phyloP scores from a whole-genome alignment of 352 stramenopile genomes.

The Phytophthora foliorum region DNA sequence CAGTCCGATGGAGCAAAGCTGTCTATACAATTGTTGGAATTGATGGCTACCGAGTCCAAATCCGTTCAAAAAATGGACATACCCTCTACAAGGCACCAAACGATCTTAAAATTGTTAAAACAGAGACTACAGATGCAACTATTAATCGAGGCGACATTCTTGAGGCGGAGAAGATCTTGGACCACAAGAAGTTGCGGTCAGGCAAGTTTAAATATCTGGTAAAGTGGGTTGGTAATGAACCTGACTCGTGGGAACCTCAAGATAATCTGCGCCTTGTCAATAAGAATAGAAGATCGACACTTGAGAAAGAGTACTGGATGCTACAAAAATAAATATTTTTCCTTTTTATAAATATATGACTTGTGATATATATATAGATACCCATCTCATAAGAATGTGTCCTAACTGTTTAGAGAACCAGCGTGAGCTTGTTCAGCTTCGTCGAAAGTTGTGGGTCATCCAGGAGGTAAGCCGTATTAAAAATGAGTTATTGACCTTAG shows the following conservation, averaged over 20 bases:
- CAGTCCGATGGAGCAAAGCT: constrained; percentile 22
- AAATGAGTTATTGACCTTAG: constrained; percentile 8
- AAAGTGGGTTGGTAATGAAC: constrained; percentile 32
- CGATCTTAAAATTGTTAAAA: constrained; percentile 31
- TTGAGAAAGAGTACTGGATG: constrained; percentile 7
- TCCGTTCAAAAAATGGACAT: constrained; percentile 47
- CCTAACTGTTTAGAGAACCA: constrained; percentile 8
- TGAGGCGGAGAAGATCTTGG: constrained; percentile 33
- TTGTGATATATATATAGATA: constrained; percentile 10
- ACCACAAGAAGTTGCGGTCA: constrained; percentile 14
- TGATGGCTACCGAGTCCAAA: constrained; percentile 31
- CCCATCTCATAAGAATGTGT: constrained; percentile 5
- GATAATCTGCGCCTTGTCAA: constrained; percentile 27
- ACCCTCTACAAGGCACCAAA: constrained; percentile 28
- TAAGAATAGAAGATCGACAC: constrained; percentile 3
- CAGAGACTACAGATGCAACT: constrained; percentile 17
- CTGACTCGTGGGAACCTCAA: constrained; percentile 29
- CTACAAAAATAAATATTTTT: no score
- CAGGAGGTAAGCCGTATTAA: constrained; percentile 16
- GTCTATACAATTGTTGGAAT: constrained; percentile 34
- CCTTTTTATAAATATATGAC: constrained; percentile 16
- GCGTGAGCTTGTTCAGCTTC: constrained; percentile 7
- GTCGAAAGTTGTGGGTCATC: constrained; percentile 18
- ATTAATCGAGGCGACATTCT: constrained; percentile 26
- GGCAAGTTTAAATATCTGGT: constrained; percentile 40